phyloP scores from a whole-genome alignment of 495 filamentous ascomycete genomes.

The Letharia columbiana region DNA sequence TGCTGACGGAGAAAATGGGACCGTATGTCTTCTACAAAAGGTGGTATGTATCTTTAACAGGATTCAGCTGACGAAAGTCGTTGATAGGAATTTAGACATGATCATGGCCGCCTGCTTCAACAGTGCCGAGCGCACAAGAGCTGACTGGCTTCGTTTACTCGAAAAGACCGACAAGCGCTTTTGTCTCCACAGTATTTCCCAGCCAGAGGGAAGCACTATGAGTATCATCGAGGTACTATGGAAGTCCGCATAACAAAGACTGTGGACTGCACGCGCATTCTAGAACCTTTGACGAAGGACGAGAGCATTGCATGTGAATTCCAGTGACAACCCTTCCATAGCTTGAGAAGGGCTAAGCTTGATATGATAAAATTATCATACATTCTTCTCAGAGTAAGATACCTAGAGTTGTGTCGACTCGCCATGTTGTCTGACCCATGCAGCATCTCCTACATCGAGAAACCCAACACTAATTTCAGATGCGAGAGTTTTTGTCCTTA shows the following conservation, averaged over 20 bases:
- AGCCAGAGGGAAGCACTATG: slow-evolving; percentile 23
- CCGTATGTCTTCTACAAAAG: slow-evolving; percentile 1
- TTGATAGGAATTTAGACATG: slow-evolving; percentile 30
- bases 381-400: too few species aligned
- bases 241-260: neutral
- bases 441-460: too few species aligned
- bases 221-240: slow-evolving; percentile 26
- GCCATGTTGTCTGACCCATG: too few species aligned
- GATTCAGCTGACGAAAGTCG: neutral
- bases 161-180: slow-evolving; percentile 28
- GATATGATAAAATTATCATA: too few species aligned
- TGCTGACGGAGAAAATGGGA: slow-evolving; percentile 20
- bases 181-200: slow-evolving; percentile 16
- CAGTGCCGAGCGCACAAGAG: slow-evolving; percentile 29
- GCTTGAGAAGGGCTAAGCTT: too few species aligned
- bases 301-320: too few species aligned
- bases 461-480: too few species aligned
- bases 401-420: too few species aligned
- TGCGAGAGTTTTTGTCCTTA: too few species aligned
- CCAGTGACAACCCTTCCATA: too few species aligned
- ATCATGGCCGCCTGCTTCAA: slow-evolving; percentile 34
- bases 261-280: too few species aligned
- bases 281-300: too few species aligned
- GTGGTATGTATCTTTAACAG: neutral
- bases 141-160: slow-evolving; percentile 31